Conservation (phyloP, 371 early-diverging fungal genomes). For the Encephalitozoon hellem region DNA sequence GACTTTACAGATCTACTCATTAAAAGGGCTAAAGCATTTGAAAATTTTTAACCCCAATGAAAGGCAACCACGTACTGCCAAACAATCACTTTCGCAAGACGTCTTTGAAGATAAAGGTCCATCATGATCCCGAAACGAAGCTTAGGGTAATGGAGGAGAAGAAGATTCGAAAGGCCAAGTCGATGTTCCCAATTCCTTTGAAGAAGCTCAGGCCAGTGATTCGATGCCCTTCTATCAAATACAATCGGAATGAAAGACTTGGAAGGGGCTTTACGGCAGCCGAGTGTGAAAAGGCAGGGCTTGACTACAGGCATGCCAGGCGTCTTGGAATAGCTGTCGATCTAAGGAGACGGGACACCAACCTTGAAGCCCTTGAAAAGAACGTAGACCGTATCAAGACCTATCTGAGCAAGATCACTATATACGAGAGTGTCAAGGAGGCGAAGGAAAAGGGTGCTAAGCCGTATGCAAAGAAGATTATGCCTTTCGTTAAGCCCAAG, state of each 20-base stretch:
- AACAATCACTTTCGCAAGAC: constrained; percentile 96
- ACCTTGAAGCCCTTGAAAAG: constrained; percentile 78
- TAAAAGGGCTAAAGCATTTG: constrained; percentile 43
- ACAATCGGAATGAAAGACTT: constrained; percentile 93
- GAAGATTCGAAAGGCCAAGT: constrained; percentile 83
- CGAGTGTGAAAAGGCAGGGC: constrained; percentile 89
- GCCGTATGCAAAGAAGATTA: constrained; percentile 52
- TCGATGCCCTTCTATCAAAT: constrained; percentile 86
- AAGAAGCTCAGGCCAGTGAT: constrained; percentile 94
- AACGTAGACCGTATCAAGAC: constrained; percentile 91
- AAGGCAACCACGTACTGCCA: constrained; percentile 92
- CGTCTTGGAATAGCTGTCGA: constrained; percentile 94
- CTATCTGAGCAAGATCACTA: constrained; percentile 65
- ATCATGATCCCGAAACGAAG: constrained; percentile 95
- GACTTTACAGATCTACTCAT: constrained; percentile 29
- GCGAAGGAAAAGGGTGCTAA: constrained; percentile 48
- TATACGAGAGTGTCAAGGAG: constrained; percentile 49
- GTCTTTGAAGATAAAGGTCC: constrained; percentile 90
- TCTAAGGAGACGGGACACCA: constrained; percentile 88
- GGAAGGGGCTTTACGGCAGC: constrained; percentile 96
- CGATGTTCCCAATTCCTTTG: constrained; percentile 85
- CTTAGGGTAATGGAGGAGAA: constrained; percentile 76
- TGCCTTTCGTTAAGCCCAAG: constrained; percentile 45
- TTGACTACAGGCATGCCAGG: constrained; percentile 81
- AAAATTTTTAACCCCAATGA: constrained; percentile 57